Conservation (phyloP, 805 yeast genomes). For the Peterozyma toletana region DNA sequence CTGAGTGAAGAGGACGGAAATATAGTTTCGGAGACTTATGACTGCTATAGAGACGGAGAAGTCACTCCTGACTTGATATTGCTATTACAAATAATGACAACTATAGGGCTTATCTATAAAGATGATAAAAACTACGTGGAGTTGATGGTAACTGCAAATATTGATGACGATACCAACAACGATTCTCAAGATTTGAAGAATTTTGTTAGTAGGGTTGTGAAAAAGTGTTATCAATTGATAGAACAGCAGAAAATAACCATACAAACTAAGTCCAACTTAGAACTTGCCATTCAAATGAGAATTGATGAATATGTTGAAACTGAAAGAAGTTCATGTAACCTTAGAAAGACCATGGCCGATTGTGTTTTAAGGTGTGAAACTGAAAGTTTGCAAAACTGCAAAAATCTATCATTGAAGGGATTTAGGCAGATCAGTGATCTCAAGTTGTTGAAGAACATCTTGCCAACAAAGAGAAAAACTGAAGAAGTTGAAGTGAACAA, state of each 20-base stretch:
- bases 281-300: constrained; percentile 25
- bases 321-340: constrained; percentile 8
- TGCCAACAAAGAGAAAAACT: constrained; percentile 35
- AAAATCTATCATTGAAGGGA: constrained; percentile 16
- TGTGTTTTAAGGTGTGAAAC: constrained; percentile 53
- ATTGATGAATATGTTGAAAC: constrained; percentile 40
- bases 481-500: constrained; percentile 18
- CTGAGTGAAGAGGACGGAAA: constrained; percentile 26
- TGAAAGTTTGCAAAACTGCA: constrained; percentile 36
- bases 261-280: constrained; percentile 19
- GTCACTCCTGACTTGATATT: constrained; percentile 52
- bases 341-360: constrained; percentile 38
- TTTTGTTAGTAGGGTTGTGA: constrained; percentile 40
- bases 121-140: constrained; percentile 24
- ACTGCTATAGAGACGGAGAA: constrained; percentile 51
- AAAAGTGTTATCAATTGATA: constrained; percentile 55
- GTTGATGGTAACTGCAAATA: constrained; percentile 15
- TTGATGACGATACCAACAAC: constrained; percentile 9
- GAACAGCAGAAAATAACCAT: constrained; percentile 44
- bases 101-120: constrained; percentile 22
- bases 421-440: constrained; percentile 48
- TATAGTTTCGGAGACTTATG: constrained; percentile 51
- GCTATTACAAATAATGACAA: constrained; percentile 44
- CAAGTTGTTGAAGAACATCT: constrained; percentile 49
- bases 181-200: constrained; percentile 18